Evolutionary conservation across 1,284 basidiomycete genomes (phyloP), one percentile per base, ranked within the genome.

Genomic region (Malassezia sp.): DNA sequence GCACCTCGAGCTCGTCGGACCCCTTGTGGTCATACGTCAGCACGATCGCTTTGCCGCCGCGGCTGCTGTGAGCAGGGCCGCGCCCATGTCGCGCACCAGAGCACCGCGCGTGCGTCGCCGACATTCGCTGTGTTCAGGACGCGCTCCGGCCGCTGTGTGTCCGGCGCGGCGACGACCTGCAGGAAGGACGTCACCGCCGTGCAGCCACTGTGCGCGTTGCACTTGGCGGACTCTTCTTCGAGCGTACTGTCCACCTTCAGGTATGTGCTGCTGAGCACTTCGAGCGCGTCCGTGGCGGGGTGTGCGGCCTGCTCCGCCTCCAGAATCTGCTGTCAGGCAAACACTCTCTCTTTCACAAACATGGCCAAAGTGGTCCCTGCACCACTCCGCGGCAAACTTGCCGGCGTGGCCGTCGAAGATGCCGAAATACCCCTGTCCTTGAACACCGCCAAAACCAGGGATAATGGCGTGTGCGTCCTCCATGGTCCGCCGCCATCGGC

Each of bases 21-120:
- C 93, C 93, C 72, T 99, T 99, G 76, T 99, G 93, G 67, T 97
- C 93, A 71, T 99, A 97, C 12, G 91, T 97, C 67, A 99, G 74
- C 29, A 93, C 78, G 2, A 97, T 80, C 1, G 89, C 93, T 63
- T 81, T 83, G 17, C 91, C 93, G 6, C 77, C 80, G 27, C 93
- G 83, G 63, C 72, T 71, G 54, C 23, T 15, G 22, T 24, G 24
- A 35, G 39, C 28, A 24, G 17, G 31, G 21, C 11, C 6, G 33
- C n/a, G 22, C 3, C 29, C 30, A 20, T 34, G 18, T 21, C 1
- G 55, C 67, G 33, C 37, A 70, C 70, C 85, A 86, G 20, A 93
- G 75, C 10, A 93, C 87, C 5, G 82, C 86, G 31, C 88, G 76
- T 6, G 87, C 88, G 65, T 93, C 87, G 14, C 93, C 93, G 1